Base-by-base conservation (phyloP, 2,329 filamentous ascomycete genomes). In the Phoma sp. region DNA sequence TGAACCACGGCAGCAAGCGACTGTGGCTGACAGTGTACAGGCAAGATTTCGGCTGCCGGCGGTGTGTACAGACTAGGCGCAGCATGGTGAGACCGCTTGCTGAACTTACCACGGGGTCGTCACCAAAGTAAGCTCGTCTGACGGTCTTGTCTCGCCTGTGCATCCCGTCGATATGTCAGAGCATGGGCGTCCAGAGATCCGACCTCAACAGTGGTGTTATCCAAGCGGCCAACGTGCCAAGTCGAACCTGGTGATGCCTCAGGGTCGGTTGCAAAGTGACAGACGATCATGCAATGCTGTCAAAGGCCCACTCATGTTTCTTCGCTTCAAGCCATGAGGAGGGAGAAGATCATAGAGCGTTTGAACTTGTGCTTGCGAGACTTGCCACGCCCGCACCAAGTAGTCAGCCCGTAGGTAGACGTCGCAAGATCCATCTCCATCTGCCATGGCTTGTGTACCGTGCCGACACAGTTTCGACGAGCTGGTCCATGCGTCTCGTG, bases 31-130 rank as follows among this genome's bases (percentile, higher is more conserved):
- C 25, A 36, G 29, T 25, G 21, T 25, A 40, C 31, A 32, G 15
- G 22, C 45, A 41, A 51, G 37, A 25, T 32, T 47, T 47, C 41
- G 52, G 41, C 25, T 35, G 36, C 44, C 39, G 33, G 51, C 22
- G 27, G 25, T 36, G 35, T 31, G 52, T 41, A 45, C 17, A 13
- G 17, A 36, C 41, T 36, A 36, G 31, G 29, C 43, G 35, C 9
- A 35, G 25, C 17, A 21, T 55, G 31, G 46, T 55, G 46, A 55
- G 41, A 55, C 52, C 52, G 43, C 52, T 43, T 55, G 31, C 21
- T 27, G 37, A 43, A 47, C 36, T 46, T 51, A 51, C 52, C 45
- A 55, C 46, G n/a, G 31, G 29, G 41, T 27, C 27, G 21, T 43
- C 51, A 38, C 33, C 24, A 25, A 43, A 31, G 41, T 24, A 50